These are phyloP conservation scores for Akanthomyces dipterigenus DNA, from an alignment of 2,329 filamentous ascomycete genomes.

Conservation along the genomic window DNA sequence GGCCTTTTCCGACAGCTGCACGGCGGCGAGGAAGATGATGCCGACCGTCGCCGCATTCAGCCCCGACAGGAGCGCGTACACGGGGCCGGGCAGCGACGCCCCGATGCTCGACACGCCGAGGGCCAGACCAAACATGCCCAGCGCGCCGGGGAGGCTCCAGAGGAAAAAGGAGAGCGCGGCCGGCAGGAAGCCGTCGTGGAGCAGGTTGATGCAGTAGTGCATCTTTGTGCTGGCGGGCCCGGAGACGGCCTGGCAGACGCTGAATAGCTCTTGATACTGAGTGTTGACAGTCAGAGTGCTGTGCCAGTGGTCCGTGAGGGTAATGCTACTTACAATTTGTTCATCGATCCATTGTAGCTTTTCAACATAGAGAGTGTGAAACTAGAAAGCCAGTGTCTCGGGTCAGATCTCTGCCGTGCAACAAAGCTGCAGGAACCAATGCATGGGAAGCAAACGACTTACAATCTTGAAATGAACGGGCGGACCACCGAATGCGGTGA, in stretches of 20 bases:
- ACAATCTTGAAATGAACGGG: constrained; percentile 64
- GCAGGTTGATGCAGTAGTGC: constrained; percentile 59
- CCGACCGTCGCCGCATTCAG: constrained; percentile 68
- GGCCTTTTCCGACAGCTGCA: constrained; percentile 59
- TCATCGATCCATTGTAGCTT: constrained; percentile 61
- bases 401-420: background rate
- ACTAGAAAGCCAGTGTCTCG: constrained; percentile 22
- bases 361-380: constrained; percentile 55
- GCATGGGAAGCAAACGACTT: constrained; percentile 14
- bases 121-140: constrained; percentile 63
- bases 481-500: constrained; percentile 61
- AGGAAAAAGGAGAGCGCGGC: constrained; percentile 55
- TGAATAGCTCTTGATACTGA: constrained; percentile 67
- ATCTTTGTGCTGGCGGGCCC: constrained; percentile 67
- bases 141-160: constrained; percentile 63
- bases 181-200: constrained; percentile 52
- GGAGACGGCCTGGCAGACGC: constrained; percentile 58
- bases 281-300: background rate
- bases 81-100: constrained; percentile 51
- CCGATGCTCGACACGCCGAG: constrained; percentile 57
- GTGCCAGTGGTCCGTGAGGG: background rate
- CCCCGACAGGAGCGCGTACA: constrained; percentile 64
- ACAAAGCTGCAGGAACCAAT: background rate
- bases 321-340: constrained; percentile 42
- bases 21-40: constrained; percentile 62